Evolutionary conservation across 2,329 filamentous ascomycete species (phyloP).

Genomic region (Paramyrothecium roridum): DNA sequence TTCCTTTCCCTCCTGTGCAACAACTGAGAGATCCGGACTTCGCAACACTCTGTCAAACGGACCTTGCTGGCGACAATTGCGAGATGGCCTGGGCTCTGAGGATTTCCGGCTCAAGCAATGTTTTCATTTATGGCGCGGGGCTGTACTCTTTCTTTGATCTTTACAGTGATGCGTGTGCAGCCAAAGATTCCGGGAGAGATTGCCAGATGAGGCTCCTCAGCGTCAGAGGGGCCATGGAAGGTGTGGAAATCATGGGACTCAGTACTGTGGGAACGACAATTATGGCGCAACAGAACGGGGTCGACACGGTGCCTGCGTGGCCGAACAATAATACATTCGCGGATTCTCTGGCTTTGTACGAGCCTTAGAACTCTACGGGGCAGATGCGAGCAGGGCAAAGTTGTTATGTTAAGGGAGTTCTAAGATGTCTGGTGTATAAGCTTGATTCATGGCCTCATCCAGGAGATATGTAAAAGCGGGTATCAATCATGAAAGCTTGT

Average conservation of each 20-base stretch:
- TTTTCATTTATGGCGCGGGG: slow-evolving; percentile 61
- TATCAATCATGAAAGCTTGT: slow-evolving; percentile 14
- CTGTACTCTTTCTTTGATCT: slow-evolving; percentile 68
- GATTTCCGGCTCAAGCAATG: slow-evolving; percentile 50
- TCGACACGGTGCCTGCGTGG: slow-evolving; percentile 14
- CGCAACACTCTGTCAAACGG: slow-evolving; percentile 24
- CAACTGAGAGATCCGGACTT: slow-evolving; percentile 27
- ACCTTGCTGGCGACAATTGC: slow-evolving; percentile 41
- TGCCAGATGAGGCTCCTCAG: slow-evolving; percentile 45
- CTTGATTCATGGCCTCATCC: neutral
- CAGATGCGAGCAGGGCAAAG: neutral
- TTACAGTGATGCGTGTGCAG: slow-evolving; percentile 50
- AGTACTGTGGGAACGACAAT: slow-evolving; percentile 22
- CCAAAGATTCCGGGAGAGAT: slow-evolving; percentile 32
- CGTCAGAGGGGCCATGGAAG: slow-evolving; percentile 13
- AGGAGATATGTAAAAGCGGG: slow-evolving; percentile 5
- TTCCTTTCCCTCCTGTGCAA: slow-evolving; percentile 48
- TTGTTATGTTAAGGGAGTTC: no score
- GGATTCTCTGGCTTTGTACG: slow-evolving; percentile 21
- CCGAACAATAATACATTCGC: slow-evolving; percentile 26
- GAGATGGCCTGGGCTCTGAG: slow-evolving; percentile 64
- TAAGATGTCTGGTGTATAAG: neutral
- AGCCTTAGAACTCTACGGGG: slow-evolving; percentile 3
- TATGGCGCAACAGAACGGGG: slow-evolving; percentile 20
- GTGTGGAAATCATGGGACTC: slow-evolving; percentile 20